Evolutionary conservation across 441 rosid genomes (phyloP), one percentile per base, ranked within the genome.

Genomic region (Croton laevigatus): DNA sequence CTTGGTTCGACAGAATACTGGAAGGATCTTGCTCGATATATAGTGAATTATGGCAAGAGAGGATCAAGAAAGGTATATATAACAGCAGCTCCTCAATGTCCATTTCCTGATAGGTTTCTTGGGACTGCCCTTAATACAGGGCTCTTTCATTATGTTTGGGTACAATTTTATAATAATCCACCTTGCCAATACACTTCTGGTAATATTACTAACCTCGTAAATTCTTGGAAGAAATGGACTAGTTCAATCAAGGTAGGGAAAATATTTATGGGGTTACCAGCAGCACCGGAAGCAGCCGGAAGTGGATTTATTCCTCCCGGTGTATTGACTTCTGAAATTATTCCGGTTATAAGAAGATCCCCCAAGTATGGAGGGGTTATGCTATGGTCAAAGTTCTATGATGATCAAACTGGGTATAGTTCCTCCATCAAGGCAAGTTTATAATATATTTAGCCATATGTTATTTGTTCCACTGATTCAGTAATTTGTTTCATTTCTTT

Each of bases 231-330:
- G 17, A 79, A 58, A 37, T 84, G 88, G 88, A 78, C 81, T 5
- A 19, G 76, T 2, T 74, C 75, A 7, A 54, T 87, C 8, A 66
- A 19, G 0, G 79, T 81, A 0, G 58, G 79, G 1, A 83, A 78
- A 53, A 45, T 91, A 44, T 88, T 88, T 63, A 5, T 89, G 58
- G 97, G 96, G 38, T 73, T 91, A 44, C 96, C 97, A 12, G 97
- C 97, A 0, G 82, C 89, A 32, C 77, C 78, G 14, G 75, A 68
- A 42, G 97, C 92, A 0, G 89, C 96, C 13, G 74, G 79, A 0
- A 85, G 89, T 42, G 97, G 96, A 22, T 89, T 78, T 71, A 79
- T 91, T 66, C 88, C 92, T 1, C 74, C 87, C 0, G 40, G 75
- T 20, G 84, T 81, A 20, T n/a, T 89, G 67, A 83, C 68, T 51